A percentile compares a stretch with the other conserved stretches of the same genome.
Evolutionary conservation across 371 early-diverging fungal species (phyloP).

Genomic region (Mortierella sp.): DNA sequence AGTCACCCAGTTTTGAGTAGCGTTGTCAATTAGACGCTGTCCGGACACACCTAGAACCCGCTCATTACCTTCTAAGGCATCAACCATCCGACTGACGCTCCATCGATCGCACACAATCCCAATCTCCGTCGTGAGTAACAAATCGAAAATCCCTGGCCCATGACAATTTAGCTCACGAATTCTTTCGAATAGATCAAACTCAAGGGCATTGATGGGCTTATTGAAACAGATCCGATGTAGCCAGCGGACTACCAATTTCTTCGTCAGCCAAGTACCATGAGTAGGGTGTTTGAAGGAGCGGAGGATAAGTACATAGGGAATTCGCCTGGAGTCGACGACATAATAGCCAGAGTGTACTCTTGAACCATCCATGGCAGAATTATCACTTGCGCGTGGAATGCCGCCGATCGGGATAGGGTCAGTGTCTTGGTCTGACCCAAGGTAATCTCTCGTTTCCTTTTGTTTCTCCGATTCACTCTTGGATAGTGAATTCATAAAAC

Average conservation of each 20-base stretch:
- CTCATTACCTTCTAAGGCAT: conserved; percentile 78
- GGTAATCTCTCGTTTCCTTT: neutral
- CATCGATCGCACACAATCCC: conserved; percentile 85
- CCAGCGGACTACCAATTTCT: conserved; percentile 96
- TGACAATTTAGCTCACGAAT: conserved; percentile 81
- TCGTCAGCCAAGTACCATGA: conserved; percentile 96
- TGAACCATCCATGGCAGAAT: neutral
- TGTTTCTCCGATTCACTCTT: neutral
- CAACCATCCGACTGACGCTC: conserved; percentile 75
- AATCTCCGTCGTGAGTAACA: conserved; percentile 94
- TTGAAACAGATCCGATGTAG: conserved; percentile 89
- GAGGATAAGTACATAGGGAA: conserved; percentile 91
- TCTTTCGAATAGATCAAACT: conserved; percentile 89
- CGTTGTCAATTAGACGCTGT: conserved; percentile 83
- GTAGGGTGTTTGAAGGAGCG: conserved; percentile 80
- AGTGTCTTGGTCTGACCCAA: conserved; percentile 1
- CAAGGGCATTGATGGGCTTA: conserved; percentile 91
- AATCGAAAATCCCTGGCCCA: conserved; percentile 85
- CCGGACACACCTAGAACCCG: conserved; percentile 85
- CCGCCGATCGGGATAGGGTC: neutral
- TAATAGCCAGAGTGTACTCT: conserved; percentile 91
- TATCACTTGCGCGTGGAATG: neutral
- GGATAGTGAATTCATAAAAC: conserved; percentile 12
- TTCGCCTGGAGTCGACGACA: conserved; percentile 64
- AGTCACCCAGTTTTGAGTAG: conserved; percentile 82